Percentiles rank a stretch among this genome's conserved stretches.
Evolutionary conservation across 139 green algal genomes (phyloP).

Genomic region (Yamagishiella unicocca): DNA sequence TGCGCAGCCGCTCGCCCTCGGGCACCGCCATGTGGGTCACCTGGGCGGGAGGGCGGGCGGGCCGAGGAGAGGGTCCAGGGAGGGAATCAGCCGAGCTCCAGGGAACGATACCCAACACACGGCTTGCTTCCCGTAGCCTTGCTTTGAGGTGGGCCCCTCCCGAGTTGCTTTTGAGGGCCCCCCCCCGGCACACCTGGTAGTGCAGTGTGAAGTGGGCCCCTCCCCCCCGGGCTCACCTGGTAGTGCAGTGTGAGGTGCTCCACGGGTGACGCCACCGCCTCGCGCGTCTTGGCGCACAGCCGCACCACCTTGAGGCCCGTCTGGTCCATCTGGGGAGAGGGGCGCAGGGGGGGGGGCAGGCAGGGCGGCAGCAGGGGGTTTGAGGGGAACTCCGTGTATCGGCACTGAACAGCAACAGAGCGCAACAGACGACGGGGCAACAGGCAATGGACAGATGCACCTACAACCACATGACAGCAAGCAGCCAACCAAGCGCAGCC

Average conservation of each 20-base stretch:
- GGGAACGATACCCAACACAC: too few relatives aligned
- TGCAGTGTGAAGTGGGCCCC: too few relatives aligned
- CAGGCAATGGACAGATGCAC: too few relatives aligned
- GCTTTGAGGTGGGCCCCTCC: too few relatives aligned
- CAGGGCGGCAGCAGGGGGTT: not conserved
- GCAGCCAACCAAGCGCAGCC: not conserved
- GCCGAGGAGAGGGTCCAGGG: not conserved
- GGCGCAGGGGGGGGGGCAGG: not conserved
- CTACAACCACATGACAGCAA: too few relatives aligned
- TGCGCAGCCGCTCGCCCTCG: conserved; percentile 85
- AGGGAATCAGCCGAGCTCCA: too few relatives aligned
- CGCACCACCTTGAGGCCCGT: conserved; percentile 97
- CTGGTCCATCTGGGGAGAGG: conserved; percentile 65
- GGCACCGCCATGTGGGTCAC: conserved; percentile 87
- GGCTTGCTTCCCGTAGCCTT: too few relatives aligned
- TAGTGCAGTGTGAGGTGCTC: conserved; percentile 98
- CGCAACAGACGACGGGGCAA: not conserved
- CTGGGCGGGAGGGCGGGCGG: conserved; percentile 43
- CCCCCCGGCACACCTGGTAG: too few relatives aligned
- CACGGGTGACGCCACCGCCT: conserved; percentile 83
- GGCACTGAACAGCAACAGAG: not conserved
- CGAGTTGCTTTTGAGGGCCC: too few relatives aligned
- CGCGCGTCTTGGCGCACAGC: conserved; percentile 90
- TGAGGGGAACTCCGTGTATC: too few relatives aligned
- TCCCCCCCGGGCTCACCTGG: conserved; percentile 66